These are phyloP conservation scores for Cyclotella kingstonii DNA, from an alignment of 108 stramenopile species.

Conservation along the genomic window DNA sequence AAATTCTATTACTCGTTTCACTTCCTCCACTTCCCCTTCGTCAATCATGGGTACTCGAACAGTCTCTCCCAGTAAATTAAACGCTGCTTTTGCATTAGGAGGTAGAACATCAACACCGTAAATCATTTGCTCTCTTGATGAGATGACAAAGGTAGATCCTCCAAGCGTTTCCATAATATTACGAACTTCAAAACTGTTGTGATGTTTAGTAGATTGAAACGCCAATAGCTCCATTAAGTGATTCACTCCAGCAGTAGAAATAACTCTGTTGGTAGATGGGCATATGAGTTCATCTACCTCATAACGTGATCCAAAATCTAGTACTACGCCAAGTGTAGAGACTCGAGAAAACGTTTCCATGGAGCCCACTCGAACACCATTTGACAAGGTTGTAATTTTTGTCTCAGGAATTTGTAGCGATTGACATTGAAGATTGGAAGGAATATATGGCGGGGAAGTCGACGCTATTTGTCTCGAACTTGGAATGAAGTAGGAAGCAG, in stretches of 20 bases:
- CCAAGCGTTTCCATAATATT: conserved; percentile 67
- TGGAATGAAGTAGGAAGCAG: not conserved
- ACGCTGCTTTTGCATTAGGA: conserved; percentile 79
- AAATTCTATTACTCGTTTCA: conserved; percentile 72
- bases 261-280: conserved; percentile 1
- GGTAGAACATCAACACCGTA: conserved; percentile 91
- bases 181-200: conserved; percentile 48
- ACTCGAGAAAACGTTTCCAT: conserved; percentile 85
- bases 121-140: conserved; percentile 87
- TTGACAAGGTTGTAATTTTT: conserved; percentile 69
- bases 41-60: conserved; percentile 63
- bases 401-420: conserved; percentile 63
- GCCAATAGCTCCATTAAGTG: conserved; percentile 93
- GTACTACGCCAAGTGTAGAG: conserved; percentile 69
- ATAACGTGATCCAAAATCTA: conserved; percentile 76
- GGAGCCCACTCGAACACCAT: conserved; percentile 87
- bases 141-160: conserved; percentile 75
- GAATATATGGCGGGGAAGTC: conserved; percentile 51
- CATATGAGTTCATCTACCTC: conserved; percentile 42
- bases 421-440: conserved; percentile 51
- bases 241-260: conserved; percentile 60
- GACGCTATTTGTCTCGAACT: conserved; percentile 35
- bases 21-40: conserved; percentile 60
- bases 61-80: conserved; percentile 74
- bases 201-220: conserved; percentile 70